Evolutionary conservation across 176 grass and related monocot genomes (phyloP).

Genomic region (Miscanthus lutarioriparius): DNA sequence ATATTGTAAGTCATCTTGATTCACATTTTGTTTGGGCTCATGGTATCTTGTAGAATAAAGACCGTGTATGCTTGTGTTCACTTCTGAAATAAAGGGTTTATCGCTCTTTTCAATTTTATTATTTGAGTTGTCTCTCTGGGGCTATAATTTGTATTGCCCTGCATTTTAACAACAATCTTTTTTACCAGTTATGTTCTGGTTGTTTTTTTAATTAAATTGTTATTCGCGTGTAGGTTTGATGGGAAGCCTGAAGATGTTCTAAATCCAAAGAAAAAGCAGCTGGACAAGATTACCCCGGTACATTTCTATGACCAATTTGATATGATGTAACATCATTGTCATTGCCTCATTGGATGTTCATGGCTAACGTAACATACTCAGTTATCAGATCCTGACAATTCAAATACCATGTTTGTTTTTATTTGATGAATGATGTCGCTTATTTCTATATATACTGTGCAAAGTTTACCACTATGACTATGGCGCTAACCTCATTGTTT

Average conservation of each 20-base stretch:
- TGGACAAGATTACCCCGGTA: constrained; percentile 97
- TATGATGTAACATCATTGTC: background rate
- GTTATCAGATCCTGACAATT: constrained; percentile 1
- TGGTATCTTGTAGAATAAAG: background rate
- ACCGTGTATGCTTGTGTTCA: background rate
- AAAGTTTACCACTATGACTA: constrained; percentile 1
- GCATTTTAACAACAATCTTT: background rate
- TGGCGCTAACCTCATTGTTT: constrained; percentile 20
- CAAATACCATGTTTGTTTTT: background rate
- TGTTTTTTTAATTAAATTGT: constrained; percentile 18
- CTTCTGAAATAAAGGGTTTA: background rate
- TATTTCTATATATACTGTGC: constrained; percentile 8
- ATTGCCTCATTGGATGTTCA: background rate
- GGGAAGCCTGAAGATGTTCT: constrained; percentile 89
- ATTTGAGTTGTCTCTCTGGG: background rate
- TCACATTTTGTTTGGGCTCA: background rate
- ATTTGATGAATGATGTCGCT: background rate
- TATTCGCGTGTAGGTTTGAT: constrained; percentile 49
- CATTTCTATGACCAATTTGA: background rate
- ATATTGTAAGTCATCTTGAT: background rate
- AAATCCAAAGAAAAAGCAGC: constrained; percentile 99
- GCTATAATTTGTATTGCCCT: background rate
- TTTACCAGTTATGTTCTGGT: background rate
- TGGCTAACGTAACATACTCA: constrained; percentile 10
- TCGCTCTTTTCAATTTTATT: background rate